phyloP scores from a whole-genome alignment of 2,329 filamentous ascomycete species.

The Botrytis deweyae region DNA sequence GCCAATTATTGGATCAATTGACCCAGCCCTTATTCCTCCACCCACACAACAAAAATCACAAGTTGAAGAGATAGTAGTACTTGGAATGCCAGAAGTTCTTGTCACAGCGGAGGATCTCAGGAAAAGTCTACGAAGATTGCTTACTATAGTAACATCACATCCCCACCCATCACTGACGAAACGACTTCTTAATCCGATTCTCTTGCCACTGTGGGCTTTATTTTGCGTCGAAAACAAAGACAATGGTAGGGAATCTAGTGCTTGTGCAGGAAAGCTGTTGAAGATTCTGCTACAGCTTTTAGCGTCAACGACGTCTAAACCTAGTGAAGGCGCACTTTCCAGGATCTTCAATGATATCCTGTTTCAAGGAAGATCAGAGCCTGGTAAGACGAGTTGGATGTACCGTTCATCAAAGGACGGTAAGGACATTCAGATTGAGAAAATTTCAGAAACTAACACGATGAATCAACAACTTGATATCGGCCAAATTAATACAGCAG shows the following conservation, averaged over 20 bases:
- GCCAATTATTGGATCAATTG: slow-evolving; percentile 55
- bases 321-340: slow-evolving; percentile 45
- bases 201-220: slow-evolving; percentile 60
- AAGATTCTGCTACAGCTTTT: slow-evolving; percentile 58
- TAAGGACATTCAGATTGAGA: slow-evolving; percentile 51
- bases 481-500: slow-evolving; percentile 41
- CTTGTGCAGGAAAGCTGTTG: slow-evolving; percentile 44
- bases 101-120: slow-evolving; percentile 50
- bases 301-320: slow-evolving; percentile 42
- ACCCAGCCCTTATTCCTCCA: slow-evolving; percentile 39
- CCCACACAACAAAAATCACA: neutral
- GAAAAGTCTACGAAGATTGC: slow-evolving; percentile 54
- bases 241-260: neutral
- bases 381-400: slow-evolving; percentile 48
- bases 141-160: slow-evolving; percentile 58
- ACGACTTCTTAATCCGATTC: slow-evolving; percentile 57
- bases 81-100: slow-evolving; percentile 29
- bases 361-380: slow-evolving; percentile 49
- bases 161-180: slow-evolving; percentile 65
- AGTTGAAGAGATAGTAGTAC: slow-evolving; percentile 24
- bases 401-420: slow-evolving; percentile 49
- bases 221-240: slow-evolving; percentile 46
- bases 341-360: slow-evolving; percentile 55
- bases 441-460: slow-evolving; percentile 22
- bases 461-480: slow-evolving; percentile 23